A percentile compares a stretch with the other conserved stretches of the same genome.
Evolutionary conservation across 345 rosid genomes (phyloP).

Genomic region (Gossypium anomalum): DNA sequence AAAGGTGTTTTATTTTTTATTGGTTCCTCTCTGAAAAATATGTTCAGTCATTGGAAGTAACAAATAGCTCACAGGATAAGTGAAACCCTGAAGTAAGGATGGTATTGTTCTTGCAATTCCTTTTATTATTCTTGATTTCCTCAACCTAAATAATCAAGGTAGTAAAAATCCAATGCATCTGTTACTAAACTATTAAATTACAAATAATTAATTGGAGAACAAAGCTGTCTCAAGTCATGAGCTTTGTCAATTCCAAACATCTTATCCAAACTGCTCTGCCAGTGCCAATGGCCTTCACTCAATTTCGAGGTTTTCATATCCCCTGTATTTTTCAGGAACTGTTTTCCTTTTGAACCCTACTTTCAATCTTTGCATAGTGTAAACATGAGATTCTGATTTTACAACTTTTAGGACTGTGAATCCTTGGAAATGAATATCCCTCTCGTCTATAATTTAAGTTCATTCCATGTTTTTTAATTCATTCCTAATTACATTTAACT

Average conservation of each 20-base stretch:
- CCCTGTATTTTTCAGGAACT: neutral
- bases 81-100: neutral
- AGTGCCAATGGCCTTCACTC: neutral
- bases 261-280: neutral
- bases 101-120: no score
- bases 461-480: neutral
- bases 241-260: neutral
- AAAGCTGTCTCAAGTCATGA: neutral
- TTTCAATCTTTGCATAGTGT: neutral
- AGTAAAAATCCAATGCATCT: constrained; percentile 15
- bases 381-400: neutral
- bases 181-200: neutral
- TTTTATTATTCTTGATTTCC: no score
- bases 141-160: neutral
- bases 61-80: neutral
- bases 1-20: no score
- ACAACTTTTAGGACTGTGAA: neutral
- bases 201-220: neutral
- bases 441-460: no score
- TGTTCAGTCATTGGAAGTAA: neutral
- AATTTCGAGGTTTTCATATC: neutral
- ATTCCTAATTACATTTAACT: no score
- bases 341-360: neutral
- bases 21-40: no score
- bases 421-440: neutral